Base-by-base conservation (phyloP, 495 filamentous ascomycete species). In the Trichoderma asperelloides region DNA sequence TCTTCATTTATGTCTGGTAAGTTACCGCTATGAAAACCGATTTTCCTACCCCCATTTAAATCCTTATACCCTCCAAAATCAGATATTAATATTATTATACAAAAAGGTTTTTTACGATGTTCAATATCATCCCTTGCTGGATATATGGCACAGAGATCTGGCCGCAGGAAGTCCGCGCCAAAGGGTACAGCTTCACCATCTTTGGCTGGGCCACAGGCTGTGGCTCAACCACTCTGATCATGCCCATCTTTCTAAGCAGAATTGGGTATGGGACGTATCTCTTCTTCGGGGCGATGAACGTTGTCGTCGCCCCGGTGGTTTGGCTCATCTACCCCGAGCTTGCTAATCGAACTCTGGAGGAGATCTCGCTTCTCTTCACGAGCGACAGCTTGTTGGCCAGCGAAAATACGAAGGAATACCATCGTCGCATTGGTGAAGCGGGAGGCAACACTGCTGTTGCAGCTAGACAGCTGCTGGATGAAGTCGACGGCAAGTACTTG, bases 121-220 rank as follows among this genome's bases (percentile, higher is more conserved):
- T 65, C 62, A 68, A 68, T 15, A 89, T 87, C 1, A 87, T 89
- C 2, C 88, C 88, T 0, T 89, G 87, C 87, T 78, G 81, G 15
- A 71, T 90, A 5, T 90, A 90, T 67, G 87, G 87, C 0, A 86
- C 88, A 18, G 88, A 91, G 71, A 90, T 90, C 66, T 90, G 90
- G 74, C 88, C 88, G 0, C 75, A 90, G 25, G 81, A 86, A 37
- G 83, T 89, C 13, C 84, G 88, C 27, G 88, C 87, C 4, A 85
- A 86, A 39, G 88, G 88, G n/a, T 90, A 89, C 63, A 85, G 88
- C 30, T 90, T 87, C 85, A 87, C 88, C 70, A 88, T 90, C 0
- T 82, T 91, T 3, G 87, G 88, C n/a, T 91, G 88, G 88, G 85
- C 81, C 66, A 88, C 90, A 40, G 87, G 87, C n/a, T 89, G 89